These are phyloP conservation scores for Cladosporium phlei DNA, from an alignment of 2,329 filamentous ascomycete species.

Conservation along the genomic window DNA sequence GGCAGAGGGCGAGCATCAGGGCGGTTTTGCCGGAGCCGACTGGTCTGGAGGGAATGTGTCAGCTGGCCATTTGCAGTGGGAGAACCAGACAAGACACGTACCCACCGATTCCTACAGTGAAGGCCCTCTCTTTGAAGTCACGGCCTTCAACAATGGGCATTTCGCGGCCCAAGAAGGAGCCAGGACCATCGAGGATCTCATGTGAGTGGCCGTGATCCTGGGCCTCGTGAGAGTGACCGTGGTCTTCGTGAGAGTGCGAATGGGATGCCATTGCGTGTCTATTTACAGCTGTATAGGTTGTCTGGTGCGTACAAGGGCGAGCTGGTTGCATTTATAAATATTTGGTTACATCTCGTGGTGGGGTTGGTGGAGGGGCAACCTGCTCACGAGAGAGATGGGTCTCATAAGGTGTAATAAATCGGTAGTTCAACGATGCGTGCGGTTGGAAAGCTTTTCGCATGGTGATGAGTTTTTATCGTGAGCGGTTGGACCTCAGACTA, in stretches of 20 bases:
- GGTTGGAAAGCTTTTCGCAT: too few species aligned
- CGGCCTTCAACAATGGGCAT: slow-evolving; percentile 89
- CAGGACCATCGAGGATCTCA: slow-evolving; percentile 90
- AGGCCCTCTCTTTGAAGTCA: slow-evolving; percentile 82
- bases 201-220: slow-evolving; percentile 88
- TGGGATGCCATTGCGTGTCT: slow-evolving; percentile 20
- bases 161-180: slow-evolving; percentile 82
- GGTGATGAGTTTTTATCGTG: too few species aligned
- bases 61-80: too few species aligned
- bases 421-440: too few species aligned
- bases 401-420: too few species aligned
- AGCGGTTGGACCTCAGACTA: too few species aligned
- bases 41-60: slow-evolving; percentile 53
- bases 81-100: too few species aligned
- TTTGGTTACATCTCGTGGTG: neutral
- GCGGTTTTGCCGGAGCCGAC: slow-evolving; percentile 97
- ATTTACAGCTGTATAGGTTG: neutral
- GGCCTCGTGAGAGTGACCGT: slow-evolving; percentile 41
- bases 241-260: slow-evolving; percentile 47
- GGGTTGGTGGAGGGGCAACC: neutral
- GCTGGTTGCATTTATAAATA: slow-evolving; percentile 1
- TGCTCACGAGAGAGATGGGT: too few species aligned
- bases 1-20: slow-evolving; percentile 89
- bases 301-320: neutral
- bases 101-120: slow-evolving; percentile 98